A percentile compares a stretch with the other conserved stretches of the same genome.
Conservation (phyloP, 2,329 filamentous ascomycete species). For the Microdochium nivale region DNA sequence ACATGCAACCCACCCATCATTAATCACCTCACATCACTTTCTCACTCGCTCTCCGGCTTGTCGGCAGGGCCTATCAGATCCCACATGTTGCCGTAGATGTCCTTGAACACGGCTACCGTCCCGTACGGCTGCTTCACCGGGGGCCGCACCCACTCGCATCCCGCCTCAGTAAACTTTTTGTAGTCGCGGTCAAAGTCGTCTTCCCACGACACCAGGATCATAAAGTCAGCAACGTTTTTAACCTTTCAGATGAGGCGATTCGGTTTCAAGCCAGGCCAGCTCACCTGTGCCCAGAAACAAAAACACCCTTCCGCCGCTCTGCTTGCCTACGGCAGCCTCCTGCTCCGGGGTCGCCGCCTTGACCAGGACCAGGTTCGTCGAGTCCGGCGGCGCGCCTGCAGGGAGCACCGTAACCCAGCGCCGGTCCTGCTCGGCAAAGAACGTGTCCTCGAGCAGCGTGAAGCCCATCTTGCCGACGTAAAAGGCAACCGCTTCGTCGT, state of each 20-base stretch:
- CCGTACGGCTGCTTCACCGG: not conserved
- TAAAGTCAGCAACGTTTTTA: not conserved
- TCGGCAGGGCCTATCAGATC: not conserved
- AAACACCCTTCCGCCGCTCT: not conserved
- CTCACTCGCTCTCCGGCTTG: not conserved
- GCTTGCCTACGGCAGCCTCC: not conserved
- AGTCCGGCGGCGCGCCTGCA: not conserved
- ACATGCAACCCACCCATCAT: too few relatives aligned
- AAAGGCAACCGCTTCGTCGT: not conserved
- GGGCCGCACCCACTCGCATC: not conserved
- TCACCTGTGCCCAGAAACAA: not conserved
- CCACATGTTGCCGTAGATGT: not conserved
- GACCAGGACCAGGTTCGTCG: not conserved
- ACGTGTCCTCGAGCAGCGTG: not conserved
- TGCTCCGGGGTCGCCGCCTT: not conserved
- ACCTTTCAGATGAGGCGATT: too few relatives aligned
- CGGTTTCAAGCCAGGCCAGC: not conserved
- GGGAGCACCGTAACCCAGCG: not conserved
- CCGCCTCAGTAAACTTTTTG: not conserved
- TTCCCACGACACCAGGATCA: not conserved
- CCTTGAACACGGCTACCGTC: not conserved
- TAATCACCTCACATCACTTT: not conserved
- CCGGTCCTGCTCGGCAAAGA: not conserved
- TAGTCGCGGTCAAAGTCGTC: not conserved
- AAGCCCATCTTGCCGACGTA: slow-evolving; percentile 1